Evolutionary conservation across 441 rosid species (phyloP).

Genomic region (Flueggea neowawraea): DNA sequence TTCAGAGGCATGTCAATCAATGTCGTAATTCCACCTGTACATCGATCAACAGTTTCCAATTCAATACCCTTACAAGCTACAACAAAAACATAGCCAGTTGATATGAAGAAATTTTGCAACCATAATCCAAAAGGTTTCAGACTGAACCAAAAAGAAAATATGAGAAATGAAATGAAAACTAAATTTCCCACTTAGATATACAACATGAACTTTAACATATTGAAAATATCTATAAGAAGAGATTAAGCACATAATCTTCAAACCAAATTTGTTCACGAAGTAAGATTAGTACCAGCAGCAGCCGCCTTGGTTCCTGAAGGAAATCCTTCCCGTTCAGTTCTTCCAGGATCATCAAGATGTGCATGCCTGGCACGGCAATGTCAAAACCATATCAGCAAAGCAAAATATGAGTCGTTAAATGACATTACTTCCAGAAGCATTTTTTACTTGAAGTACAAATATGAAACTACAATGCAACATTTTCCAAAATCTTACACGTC

Average conservation of each 20-base stretch:
- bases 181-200: too few species aligned
- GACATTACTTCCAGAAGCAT: background rate
- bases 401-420: background rate
- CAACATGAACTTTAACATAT: too few species aligned
- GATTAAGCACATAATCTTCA: too few species aligned
- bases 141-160: background rate
- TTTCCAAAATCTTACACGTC: conserved; percentile 59
- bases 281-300: conserved; percentile 63
- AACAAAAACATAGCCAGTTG: conserved; percentile 1
- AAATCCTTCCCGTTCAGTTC: conserved; percentile 97
- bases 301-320: conserved; percentile 97
- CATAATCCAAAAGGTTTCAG: background rate
- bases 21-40: conserved; percentile 85
- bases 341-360: conserved; percentile 97
- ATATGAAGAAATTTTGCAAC: conserved; percentile 2
- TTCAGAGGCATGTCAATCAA: conserved; percentile 95
- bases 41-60: conserved; percentile 1
- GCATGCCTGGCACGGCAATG: conserved; percentile 54
- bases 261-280: background rate
- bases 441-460: background rate
- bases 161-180: too few species aligned
- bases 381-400: background rate
- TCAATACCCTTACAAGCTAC: background rate
- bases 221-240: too few species aligned
- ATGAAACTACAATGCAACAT: background rate